Conservation (phyloP, 2,329 filamentous ascomycete genomes). For the Zymoseptoria passerinii region DNA sequence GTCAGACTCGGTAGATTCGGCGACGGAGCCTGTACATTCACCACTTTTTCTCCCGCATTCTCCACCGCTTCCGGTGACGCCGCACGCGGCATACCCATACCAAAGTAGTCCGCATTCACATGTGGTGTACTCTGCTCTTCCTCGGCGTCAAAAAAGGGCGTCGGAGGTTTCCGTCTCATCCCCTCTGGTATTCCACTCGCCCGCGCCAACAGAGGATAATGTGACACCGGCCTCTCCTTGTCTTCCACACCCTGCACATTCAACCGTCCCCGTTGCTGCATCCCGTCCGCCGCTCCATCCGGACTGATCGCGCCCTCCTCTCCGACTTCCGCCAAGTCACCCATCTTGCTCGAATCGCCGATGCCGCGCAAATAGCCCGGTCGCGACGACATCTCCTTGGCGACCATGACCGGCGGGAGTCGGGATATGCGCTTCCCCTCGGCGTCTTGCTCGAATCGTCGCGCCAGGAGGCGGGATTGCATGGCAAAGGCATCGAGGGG, state of each 20-base stretch:
- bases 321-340: conserved; percentile 19
- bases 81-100: conserved; percentile 36
- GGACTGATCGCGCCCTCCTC: conserved; percentile 37
- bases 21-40: conserved; percentile 36
- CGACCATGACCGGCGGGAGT: conserved; percentile 71
- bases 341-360: conserved; percentile 44
- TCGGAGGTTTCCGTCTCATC: conserved; percentile 6
- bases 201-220: conserved; percentile 27
- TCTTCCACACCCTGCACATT: conserved; percentile 17
- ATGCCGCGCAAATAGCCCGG: conserved; percentile 74
- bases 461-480: conserved; percentile 79
- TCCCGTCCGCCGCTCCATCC: neutral
- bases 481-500: conserved; percentile 92
- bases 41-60: conserved; percentile 23
- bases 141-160: conserved; percentile 21
- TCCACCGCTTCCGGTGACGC: conserved; percentile 40
- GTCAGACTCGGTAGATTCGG: conserved; percentile 31
- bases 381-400: conserved; percentile 68
- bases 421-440: conserved; percentile 75
- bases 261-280: neutral
- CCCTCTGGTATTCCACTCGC: conserved; percentile 11
- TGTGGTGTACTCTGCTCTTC: conserved; percentile 12
- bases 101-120: conserved; percentile 35
- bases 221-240: conserved; percentile 29
- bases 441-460: conserved; percentile 69